Percentiles rank a stretch among this genome's conserved stretches.
Conservation (phyloP, 176 grass and related monocot species). For the Raddia distichophylla region DNA sequence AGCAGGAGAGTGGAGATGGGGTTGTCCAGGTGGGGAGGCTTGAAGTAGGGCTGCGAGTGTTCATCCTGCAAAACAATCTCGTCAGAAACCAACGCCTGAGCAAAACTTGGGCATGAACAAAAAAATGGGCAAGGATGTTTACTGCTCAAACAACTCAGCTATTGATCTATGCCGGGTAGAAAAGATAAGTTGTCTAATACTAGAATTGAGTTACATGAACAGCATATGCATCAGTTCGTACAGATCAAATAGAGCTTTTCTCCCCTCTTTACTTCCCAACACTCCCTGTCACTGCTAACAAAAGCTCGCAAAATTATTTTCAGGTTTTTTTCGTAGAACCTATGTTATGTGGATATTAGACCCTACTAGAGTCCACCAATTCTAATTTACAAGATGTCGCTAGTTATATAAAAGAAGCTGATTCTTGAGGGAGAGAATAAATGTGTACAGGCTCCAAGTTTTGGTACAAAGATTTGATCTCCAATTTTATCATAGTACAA, state of each 20-base stretch:
- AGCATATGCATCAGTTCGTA: neutral
- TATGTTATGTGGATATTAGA: neutral
- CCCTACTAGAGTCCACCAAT: neutral
- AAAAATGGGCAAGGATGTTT: neutral
- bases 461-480: neutral
- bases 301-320: neutral
- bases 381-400: neutral
- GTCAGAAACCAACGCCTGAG: neutral
- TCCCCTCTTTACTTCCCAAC: neutral
- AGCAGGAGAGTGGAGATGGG: slow-evolving; percentile 94
- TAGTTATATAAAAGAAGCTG: neutral
- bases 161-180: neutral
- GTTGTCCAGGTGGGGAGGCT: slow-evolving; percentile 97
- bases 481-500: slow-evolving; percentile 6
- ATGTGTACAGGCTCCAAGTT: neutral
- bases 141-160: neutral
- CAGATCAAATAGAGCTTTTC: neutral
- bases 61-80: slow-evolving; percentile 72
- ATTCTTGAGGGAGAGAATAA: slow-evolving; percentile 2
- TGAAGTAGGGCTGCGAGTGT: slow-evolving; percentile 94
- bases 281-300: neutral
- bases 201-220: neutral
- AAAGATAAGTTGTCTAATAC: neutral
- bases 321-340: neutral
- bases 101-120: neutral